Evolutionary conservation across 1,284 basidiomycete genomes (phyloP), one percentile per base, ranked within the genome.

Genomic region (Tilletia walkeri): DNA sequence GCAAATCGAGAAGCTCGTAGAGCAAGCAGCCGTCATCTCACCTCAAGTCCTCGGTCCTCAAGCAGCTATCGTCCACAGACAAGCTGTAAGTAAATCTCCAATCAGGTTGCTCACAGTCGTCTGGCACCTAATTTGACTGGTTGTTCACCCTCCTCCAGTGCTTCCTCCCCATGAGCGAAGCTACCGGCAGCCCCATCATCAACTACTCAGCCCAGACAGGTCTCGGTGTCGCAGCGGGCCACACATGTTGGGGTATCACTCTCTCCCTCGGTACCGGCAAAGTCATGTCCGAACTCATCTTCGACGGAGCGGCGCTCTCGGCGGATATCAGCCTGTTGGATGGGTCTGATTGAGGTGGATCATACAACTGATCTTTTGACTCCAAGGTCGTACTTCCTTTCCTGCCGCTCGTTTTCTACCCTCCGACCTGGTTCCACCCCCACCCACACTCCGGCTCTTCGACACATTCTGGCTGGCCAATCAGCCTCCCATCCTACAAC

Each of bases 121-220:
- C n/a, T 2, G 10, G 47, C 1, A n/a, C 47, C n/a, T n/a, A 48
- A 10, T 18, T 24, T 53, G 7, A 1, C 50, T 18, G 7, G 7
- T 18, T 53, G 2, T 53, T 24, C 41, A 7, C 41, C 41, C 14
- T 45, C 41, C 41, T 45, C 4, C 50, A 53, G 0, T 88, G 88
- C 80, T 88, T 85, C 79, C 81, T 88, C 38, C 88, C 88, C 6
- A 85, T 88, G 56, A 86, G 87, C 4, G 84, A 84, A 68, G 78
- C 86, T 50, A 84, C 82, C 0, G 87, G 87, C 0, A 80, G 85
- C 61, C 88, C 88, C 0, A 80, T 88, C 47, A 82, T 88, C n/a
- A 77, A 77, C 38, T 87, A 86, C 14, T 84, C 85, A 74, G 80
- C 87, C 4, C 76, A 78, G 34, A 77, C 84, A 41, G 86, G 86